Evolutionary conservation across 768 basidiomycete genomes (phyloP).

Genomic region (Mycena vitilis): DNA sequence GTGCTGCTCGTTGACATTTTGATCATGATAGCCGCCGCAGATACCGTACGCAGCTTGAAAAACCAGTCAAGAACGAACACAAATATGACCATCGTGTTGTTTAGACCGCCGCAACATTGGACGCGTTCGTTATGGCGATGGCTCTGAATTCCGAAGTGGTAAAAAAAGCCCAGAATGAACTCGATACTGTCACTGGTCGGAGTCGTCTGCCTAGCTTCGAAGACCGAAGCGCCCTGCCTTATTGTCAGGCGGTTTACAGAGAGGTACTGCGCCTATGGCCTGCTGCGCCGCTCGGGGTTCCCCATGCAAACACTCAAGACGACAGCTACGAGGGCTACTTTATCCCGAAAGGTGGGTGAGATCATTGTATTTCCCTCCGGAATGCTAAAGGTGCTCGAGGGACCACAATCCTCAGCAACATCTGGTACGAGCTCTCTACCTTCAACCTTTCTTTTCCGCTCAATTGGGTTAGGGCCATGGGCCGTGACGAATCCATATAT

Average conservation of each 20-base stretch:
- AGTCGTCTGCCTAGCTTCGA: constrained; percentile 43
- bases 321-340: constrained; percentile 47
- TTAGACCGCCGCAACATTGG: constrained; percentile 39
- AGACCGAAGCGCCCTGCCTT: constrained; percentile 35
- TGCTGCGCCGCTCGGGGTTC: constrained; percentile 13
- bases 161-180: constrained; percentile 42
- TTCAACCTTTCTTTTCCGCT: too few relatives aligned
- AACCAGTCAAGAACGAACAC: background rate
- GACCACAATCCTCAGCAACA: background rate
- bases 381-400: background rate
- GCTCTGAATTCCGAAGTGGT: constrained; percentile 41
- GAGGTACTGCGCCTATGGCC: constrained; percentile 32
- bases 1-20: background rate
- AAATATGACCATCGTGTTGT: background rate
- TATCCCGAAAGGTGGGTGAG: constrained; percentile 46
- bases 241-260: constrained; percentile 24
- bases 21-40: constrained; percentile 1
- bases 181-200: constrained; percentile 44
- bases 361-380: background rate
- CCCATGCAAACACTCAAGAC: constrained; percentile 39
- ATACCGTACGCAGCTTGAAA: background rate
- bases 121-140: constrained; percentile 42
- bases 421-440: too few relatives aligned
- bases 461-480: constrained; percentile 11
- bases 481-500: constrained; percentile 14